These are phyloP conservation scores for Solanum acaule DNA, from an alignment of 257 asterid genomes.

Conservation along the genomic window DNA sequence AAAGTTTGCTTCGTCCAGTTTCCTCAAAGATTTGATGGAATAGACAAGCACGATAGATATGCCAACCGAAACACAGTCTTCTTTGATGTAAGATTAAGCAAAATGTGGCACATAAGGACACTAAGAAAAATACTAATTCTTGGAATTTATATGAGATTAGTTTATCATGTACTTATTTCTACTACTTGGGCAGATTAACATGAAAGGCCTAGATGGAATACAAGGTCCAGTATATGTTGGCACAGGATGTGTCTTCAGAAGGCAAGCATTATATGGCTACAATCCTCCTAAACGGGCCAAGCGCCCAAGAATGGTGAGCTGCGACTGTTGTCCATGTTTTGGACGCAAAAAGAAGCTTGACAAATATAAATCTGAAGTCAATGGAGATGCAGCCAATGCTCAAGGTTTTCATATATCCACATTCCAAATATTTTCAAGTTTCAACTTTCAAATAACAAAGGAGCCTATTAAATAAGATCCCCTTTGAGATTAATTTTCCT, in stretches of 20 bases:
- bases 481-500: not conserved
- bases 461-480: not conserved
- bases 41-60: constrained; percentile 83
- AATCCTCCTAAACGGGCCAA: constrained; percentile 77
- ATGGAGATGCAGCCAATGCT: constrained; percentile 36
- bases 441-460: not conserved
- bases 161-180: not conserved
- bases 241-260: constrained; percentile 84
- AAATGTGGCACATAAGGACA: not conserved
- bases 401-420: constrained; percentile 35
- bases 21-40: constrained; percentile 99
- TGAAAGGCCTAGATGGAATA: constrained; percentile 90
- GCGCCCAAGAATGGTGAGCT: constrained; percentile 84
- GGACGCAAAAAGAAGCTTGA: constrained; percentile 69
- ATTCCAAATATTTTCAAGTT: not conserved
- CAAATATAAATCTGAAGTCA: constrained; percentile 34
- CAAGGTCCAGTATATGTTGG: constrained; percentile 98
- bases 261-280: constrained; percentile 84
- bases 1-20: constrained; percentile 93
- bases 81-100: constrained; percentile 64
- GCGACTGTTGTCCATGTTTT: constrained; percentile 90
- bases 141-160: not conserved
- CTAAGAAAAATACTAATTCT: not conserved
- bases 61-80: constrained; percentile 97
- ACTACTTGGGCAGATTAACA: constrained; percentile 51